Evolutionary conservation across 2,329 filamentous ascomycete genomes (phyloP).

Genomic region (Diaporthe sp.): DNA sequence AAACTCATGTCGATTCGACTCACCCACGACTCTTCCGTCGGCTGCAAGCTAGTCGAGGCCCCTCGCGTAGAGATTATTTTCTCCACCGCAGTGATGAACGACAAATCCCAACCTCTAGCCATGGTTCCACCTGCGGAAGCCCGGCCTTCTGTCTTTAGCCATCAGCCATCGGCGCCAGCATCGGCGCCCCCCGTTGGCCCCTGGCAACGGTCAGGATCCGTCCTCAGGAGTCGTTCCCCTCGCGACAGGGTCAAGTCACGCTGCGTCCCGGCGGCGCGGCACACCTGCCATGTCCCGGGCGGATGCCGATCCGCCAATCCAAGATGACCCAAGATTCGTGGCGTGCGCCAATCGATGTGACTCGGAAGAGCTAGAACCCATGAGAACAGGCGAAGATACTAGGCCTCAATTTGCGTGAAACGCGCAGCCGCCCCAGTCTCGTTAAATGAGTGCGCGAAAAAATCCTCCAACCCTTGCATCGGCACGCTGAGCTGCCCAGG

Average conservation of each 20-base stretch:
- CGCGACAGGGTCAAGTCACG: background rate
- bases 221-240: background rate
- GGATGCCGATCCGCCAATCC: slow-evolving; percentile 22
- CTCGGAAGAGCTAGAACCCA: slow-evolving; percentile 19
- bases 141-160: background rate
- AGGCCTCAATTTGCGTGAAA: slow-evolving; percentile 35
- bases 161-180: background rate
- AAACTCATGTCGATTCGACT: slow-evolving; percentile 25
- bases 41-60: slow-evolving; percentile 12
- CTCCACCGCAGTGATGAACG: slow-evolving; percentile 6
- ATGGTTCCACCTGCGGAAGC: background rate
- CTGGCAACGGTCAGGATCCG: background rate
- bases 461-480: slow-evolving; percentile 29
- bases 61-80: slow-evolving; percentile 23
- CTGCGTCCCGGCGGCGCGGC: slow-evolving; percentile 20
- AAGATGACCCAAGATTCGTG: slow-evolving; percentile 28
- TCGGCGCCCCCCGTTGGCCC: slow-evolving; percentile 1
- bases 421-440: slow-evolving; percentile 24
- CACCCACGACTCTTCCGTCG: slow-evolving; percentile 6
- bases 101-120: slow-evolving; percentile 23
- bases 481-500: slow-evolving; percentile 8
- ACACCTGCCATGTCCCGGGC: slow-evolving; percentile 28
- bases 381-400: slow-evolving; percentile 12
- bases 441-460: slow-evolving; percentile 29
- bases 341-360: slow-evolving; percentile 12